Base-by-base conservation (phyloP, 1,284 basidiomycete genomes). In the Anthracocystis walkeri region DNA sequence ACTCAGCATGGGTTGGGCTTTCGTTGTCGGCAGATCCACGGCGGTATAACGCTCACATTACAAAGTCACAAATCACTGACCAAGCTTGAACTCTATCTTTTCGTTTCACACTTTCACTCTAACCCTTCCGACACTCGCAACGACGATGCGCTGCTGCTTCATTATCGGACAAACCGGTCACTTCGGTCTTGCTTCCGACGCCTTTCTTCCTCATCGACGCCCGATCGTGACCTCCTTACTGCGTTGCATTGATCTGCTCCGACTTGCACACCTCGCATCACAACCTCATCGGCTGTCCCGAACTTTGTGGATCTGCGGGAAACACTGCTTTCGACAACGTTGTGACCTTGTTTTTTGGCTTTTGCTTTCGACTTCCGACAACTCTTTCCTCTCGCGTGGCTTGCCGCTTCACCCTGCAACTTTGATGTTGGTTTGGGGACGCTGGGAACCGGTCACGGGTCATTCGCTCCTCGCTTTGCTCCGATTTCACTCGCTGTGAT, bases 41-140 rank as follows among this genome's bases (percentile, higher is more conserved):
- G 31, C 10, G 20, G 6, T 21, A 29, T 2, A 18, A 21, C 12
- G 12, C 8, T 38, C 21, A 49, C 49, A 12, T 44, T 27, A 8
- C 33, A 35, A 35, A 35, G 44, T 46, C 42, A 46, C 54, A 56
- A 44, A 25, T 18, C 44, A 27, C 54, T 56, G 31, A 56, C 54
- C 54, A 21, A 35, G 31, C 20, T 35, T 12, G 42, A 35, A 38
- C 7, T 12, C 10, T 51, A 18, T 50, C 49, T 45, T 18, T 16
- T 23, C 8, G 6, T 52, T 7, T 41, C n/a, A 14, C 38, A 31
- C 51, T 53, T 38, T 41, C 51, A 16, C 50, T 25, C 50, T 20
- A 8, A 31, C 20, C 16, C 33, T 51, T 14, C 31, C 31, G 14
- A 35, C 49, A 49, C 16, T 25, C 12, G n/a, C 5, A 38, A 20